Base-by-base conservation (phyloP, 2,329 filamentous ascomycete species). In the Xylaria hypoxylon region DNA sequence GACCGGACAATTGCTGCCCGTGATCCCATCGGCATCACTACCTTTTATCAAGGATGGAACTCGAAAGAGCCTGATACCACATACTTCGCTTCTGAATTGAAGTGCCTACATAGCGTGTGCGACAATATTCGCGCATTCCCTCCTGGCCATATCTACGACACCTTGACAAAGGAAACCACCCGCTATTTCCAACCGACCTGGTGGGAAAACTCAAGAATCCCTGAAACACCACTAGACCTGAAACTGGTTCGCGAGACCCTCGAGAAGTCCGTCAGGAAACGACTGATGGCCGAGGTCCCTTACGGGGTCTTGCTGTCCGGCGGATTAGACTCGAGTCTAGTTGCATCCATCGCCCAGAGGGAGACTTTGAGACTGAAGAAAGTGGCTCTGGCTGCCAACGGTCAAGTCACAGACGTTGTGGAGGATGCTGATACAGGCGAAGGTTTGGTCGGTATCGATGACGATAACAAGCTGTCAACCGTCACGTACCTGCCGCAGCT, bases 211-310 rank as follows among this genome's bases (percentile, higher is more conserved):
- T 82, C 85, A 76, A 91, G 88, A 76, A 87, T 97, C 44, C 96
- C 96, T 17, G 85, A 90, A 59, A 90, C 86, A 19, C 93, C 95
- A 0, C 83, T 97, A 67, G 92, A 98, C 82, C 89, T 94, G 79
- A 96, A 92, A 84, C 79, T 88, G 59, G 86, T 99, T 73, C 89
- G 96, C 72, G 87, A 91, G 77, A 90, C 91, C 1, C 86, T 99
- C 67, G 96, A 98, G 85, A 92, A 90, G 80, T 90, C 96, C 11
- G 96, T 99, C 64, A 89, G 95, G 77, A 99, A 99, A 85, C 91
- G 96, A 72, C 86, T 99, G 79, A 99, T 99, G 96, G 96, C 96
- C 24, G 96, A 99, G 82, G 96, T 99, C 40, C 96, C 96, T 17
- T 99, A 97, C 79, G 96, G 96, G 80, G 96, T 99, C 24, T 84